Evolutionary conservation across 306 rosid genomes (phyloP).

Genomic region (Quillaja saponaria): DNA sequence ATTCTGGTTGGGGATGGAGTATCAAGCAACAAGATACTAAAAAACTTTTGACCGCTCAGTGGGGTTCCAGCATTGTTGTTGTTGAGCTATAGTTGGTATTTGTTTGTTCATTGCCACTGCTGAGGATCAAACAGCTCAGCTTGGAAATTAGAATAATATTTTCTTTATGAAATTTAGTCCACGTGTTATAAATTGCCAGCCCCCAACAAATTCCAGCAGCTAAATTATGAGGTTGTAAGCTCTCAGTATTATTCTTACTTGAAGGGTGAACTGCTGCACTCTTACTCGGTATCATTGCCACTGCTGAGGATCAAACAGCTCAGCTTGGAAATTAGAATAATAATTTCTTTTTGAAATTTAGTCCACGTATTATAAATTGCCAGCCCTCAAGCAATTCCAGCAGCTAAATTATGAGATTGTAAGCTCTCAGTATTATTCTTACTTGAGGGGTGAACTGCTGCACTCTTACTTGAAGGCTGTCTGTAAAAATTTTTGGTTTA

Average conservation of each 20-base stretch:
- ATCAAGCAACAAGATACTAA: constrained; percentile 75
- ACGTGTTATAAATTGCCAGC: constrained; percentile 22
- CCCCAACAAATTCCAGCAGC: constrained; percentile 16
- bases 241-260: background rate
- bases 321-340: no score
- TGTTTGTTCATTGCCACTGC: constrained; percentile 46
- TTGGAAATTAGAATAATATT: constrained; percentile 44
- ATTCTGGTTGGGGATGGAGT: constrained; percentile 86
- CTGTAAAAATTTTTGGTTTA: no score
- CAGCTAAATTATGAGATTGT: constrained; percentile 2
- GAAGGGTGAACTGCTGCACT: background rate
- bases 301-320: no score
- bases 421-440: background rate
- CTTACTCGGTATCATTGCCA: no score
- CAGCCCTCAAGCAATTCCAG: constrained; percentile 10
- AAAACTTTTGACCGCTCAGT: constrained; percentile 63
- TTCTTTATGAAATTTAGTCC: constrained; percentile 41
- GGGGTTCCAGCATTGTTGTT: constrained; percentile 45
- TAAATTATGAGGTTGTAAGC: background rate
- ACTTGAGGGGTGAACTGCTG: background rate
- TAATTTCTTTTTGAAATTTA: no score
- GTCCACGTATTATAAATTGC: no score
- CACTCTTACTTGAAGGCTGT: background rate
- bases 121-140: constrained; percentile 50
- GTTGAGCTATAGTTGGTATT: constrained; percentile 26